These are phyloP conservation scores for Hericium rajendrae DNA, from an alignment of 768 basidiomycete genomes.

Conservation along the genomic window DNA sequence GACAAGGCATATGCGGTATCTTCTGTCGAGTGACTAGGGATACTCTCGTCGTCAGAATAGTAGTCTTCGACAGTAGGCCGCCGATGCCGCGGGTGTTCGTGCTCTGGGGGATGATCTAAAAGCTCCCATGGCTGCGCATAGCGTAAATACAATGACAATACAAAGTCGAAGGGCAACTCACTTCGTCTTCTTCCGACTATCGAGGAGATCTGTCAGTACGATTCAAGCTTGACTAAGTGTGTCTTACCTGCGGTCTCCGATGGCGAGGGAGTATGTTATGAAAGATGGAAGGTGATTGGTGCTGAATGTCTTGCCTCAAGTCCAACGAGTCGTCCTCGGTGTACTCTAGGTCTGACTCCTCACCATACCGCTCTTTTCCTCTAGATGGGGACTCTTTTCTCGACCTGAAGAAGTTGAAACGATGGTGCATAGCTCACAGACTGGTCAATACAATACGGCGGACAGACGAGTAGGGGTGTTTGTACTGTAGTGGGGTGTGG, in stretches of 20 bases:
- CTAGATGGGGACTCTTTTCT: not conserved
- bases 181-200: no score
- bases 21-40: slow-evolving; percentile 1
- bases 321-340: no score
- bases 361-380: not conserved
- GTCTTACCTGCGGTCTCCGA: not conserved
- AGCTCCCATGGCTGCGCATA: slow-evolving; percentile 10
- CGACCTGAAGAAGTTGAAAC: not conserved
- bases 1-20: slow-evolving; percentile 1
- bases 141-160: not conserved
- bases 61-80: slow-evolving; percentile 1
- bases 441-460: not conserved
- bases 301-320: not conserved
- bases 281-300: not conserved
- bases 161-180: not conserved
- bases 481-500: no score
- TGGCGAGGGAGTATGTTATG: not conserved
- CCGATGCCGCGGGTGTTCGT: not conserved
- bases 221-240: no score
- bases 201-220: no score
- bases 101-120: slow-evolving; percentile 1
- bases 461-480: not conserved
- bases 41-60: slow-evolving; percentile 7
- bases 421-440: not conserved
- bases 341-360: not conserved